These are phyloP conservation scores for Magnolia kwangsiensis DNA, from an alignment of 164 flowering plant genomes.

Conservation along the genomic window DNA sequence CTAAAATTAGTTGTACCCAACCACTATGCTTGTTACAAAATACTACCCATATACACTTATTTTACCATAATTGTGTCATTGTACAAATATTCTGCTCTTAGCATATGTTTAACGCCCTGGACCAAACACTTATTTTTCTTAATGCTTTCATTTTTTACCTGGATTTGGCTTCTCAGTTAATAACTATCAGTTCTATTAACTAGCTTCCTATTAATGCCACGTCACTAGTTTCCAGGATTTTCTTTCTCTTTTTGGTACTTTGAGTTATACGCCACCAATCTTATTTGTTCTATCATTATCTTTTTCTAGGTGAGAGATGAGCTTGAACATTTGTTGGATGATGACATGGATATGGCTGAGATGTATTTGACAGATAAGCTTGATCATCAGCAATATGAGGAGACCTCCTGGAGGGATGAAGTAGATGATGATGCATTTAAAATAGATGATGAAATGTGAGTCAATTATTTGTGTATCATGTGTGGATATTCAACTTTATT, in stretches of 20 bases:
- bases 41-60: too few species aligned
- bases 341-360: slow-evolving; percentile 56
- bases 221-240: too few species aligned
- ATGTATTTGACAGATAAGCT: slow-evolving; percentile 62
- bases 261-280: neutral
- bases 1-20: too few species aligned
- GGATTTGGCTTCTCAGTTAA: neutral
- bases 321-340: slow-evolving; percentile 48
- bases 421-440: slow-evolving; percentile 15
- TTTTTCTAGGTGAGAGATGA: slow-evolving; percentile 48
- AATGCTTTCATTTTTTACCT: too few species aligned
- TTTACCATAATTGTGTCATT: too few species aligned
- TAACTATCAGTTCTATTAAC: neutral
- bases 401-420: slow-evolving; percentile 22
- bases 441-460: slow-evolving; percentile 23
- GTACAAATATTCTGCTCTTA: too few species aligned
- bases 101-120: too few species aligned
- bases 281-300: neutral
- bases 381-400: slow-evolving; percentile 17
- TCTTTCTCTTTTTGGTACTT: neutral
- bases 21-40: too few species aligned
- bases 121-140: too few species aligned
- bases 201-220: neutral
- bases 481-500: too few species aligned
- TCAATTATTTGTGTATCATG: too few species aligned